A percentile compares a stretch with the other conserved stretches of the same genome.
These are phyloP conservation scores for Monosporozyma solicola DNA, from an alignment of 805 yeast species.

Conservation along the genomic window DNA sequence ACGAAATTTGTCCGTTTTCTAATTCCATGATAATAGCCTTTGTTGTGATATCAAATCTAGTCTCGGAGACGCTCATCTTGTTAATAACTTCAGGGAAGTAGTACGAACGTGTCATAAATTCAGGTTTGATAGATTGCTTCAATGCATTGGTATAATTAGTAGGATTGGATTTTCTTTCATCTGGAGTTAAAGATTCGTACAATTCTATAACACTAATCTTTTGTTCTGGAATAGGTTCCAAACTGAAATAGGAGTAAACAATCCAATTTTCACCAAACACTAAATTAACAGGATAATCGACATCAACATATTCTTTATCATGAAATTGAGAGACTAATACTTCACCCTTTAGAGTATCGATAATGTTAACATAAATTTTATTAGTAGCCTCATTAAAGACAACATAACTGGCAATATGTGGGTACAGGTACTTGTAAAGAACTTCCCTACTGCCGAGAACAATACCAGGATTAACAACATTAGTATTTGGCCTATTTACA, in stretches of 20 bases:
- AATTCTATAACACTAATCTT: constrained; percentile 68
- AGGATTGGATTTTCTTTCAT: constrained; percentile 32
- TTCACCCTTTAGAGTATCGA: constrained; percentile 67
- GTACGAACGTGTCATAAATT: constrained; percentile 47
- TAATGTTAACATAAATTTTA: constrained; percentile 39
- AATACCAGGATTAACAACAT: constrained; percentile 54
- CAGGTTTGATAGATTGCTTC: constrained; percentile 34
- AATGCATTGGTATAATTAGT: constrained; percentile 10
- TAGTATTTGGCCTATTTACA: constrained; percentile 33
- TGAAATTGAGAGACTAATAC: constrained; percentile 39
- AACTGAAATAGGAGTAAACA: constrained; percentile 53
- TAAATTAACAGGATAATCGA: constrained; percentile 39
- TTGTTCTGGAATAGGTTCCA: constrained; percentile 41
- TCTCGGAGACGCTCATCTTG: constrained; percentile 43
- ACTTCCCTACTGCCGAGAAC: constrained; percentile 63
- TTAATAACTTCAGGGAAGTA: constrained; percentile 51
- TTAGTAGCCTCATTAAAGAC: constrained; percentile 28
- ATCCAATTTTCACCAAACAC: constrained; percentile 80
- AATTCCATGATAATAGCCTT: constrained; percentile 56
- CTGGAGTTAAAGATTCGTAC: constrained; percentile 55
- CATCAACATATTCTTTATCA: constrained; percentile 33
- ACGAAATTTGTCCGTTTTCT: constrained; percentile 51
- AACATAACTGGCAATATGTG: constrained; percentile 51
- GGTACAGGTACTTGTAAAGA: constrained; percentile 74
- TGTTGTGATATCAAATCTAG: constrained; percentile 58